Base-by-base conservation (phyloP, 2,329 filamentous ascomycete species). In the Chrysoporthe austroafricana region DNA sequence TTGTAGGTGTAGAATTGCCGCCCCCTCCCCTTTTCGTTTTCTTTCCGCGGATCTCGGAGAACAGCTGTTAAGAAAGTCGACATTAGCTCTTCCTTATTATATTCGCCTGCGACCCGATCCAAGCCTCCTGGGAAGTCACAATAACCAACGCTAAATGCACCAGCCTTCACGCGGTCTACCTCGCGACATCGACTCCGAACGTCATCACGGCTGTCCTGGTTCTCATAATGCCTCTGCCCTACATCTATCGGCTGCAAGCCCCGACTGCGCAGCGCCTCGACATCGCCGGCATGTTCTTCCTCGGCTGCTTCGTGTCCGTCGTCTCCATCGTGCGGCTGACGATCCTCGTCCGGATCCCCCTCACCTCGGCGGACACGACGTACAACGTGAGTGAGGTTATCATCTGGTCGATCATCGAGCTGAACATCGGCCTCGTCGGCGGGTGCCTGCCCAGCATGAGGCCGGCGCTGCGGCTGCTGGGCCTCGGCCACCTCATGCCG, bases 391-490 rank as follows among this genome's bases (percentile, higher is more conserved):
- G 50, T 13, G 21, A 52, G 50, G 50, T 52, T 3, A 52, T 52
- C 11, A 52, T 52, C 50, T 52, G 21, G 50, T 52, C 50, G 11
- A 32, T 52, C 21, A 52, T 52, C 21, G 50, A 52, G 50, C 50
- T 52, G 2, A 52, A 52, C 21, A 14, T 52, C 4, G 50, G 50
- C 21, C 50, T 52, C 50, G 32, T 52, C 21, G 50, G 50, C 21
- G 50, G 11, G 21, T 52, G 50, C 26, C 50, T 52, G 11, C 50
- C 50, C 21, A 52, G 50, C 50, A 52, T 52, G 50, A 52, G 14
- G 21, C 50, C 50, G 50, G 50, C 50, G n/a, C 50, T 52, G 50
- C 50, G 50, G 50, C 50, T 52, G 50, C 50, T 52, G 21, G 21
- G 21, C 11, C 50, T 52, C 4, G 50, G 32, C 50, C 50, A 21